Base-by-base conservation (phyloP, 495 filamentous ascomycete species). In the Staphylotrichum longicolle region DNA sequence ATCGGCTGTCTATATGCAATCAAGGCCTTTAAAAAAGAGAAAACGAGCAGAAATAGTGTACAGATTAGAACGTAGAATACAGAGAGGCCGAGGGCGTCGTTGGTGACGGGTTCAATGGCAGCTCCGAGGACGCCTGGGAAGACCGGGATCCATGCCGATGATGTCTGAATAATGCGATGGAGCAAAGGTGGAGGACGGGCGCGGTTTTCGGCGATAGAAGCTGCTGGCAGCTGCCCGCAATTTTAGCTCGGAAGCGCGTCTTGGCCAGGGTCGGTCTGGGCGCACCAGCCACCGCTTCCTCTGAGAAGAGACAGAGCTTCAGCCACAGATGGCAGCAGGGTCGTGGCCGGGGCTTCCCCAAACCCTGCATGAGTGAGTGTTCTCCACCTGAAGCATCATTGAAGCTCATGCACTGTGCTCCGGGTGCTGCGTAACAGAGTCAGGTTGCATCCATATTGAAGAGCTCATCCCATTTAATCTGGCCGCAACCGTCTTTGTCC, bases 111-210 rank as follows among this genome's bases (percentile, higher is more conserved):
- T 7, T 63, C 42, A 68, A 46, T 60, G 48, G 59, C 40, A 61
- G 60, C 57, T 62, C 48, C 47, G 61, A 53, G 37, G 58, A 62
- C 41, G 52, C 35, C 53, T 51, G 51, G 59, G 58, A 51, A 63
- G 54, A 57, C 57, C 60, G 52, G 60, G 63, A 57, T 54, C 61
- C 57, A 61, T 58, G 40, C 51, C 57, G 62, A 62, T 64, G 62
- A 67, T 66, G 68, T 62, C 58, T 70, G 63, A 72, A 68, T 72
- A 72, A 72, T 71, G 62, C 58, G 58, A 51, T 53, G 56, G 48
- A 20, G 49, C 35, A 6, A 35, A 42, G 20, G 54, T 39, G 40
- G 41, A 47, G 6, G 7, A 44, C 39, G 27, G n/a, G 54, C 48
- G 15, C 44, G 51, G 55, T 58, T 61, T 51, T 63, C 51, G 64